These are phyloP conservation scores for Spathaspora jeffriesii DNA, from an alignment of 1,139 yeast species.

Conservation along the genomic window DNA sequence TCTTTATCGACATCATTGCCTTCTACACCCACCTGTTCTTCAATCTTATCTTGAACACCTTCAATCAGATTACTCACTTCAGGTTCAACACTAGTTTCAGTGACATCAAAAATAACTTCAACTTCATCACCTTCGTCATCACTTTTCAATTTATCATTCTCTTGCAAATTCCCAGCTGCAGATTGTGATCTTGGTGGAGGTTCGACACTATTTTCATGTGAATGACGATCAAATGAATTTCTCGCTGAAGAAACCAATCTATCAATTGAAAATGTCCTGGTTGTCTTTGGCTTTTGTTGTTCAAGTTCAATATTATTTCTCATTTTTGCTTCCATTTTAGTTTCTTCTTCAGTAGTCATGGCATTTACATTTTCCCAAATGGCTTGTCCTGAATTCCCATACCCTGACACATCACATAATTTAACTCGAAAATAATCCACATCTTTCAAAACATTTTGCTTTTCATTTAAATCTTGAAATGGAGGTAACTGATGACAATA, in stretches of 20 bases:
- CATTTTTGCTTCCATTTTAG: conserved; percentile 49
- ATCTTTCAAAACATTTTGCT: conserved; percentile 57
- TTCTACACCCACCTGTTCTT: not conserved
- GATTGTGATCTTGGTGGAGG: conserved; percentile 2
- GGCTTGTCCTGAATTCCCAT: conserved; percentile 66
- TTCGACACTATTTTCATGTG: not conserved
- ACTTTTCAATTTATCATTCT: not conserved
- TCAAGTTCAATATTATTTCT: conserved; percentile 35
- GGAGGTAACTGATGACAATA: conserved; percentile 52
- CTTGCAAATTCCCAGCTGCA: not conserved
- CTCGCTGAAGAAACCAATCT: conserved; percentile 9
- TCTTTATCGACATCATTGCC: too few relatives aligned
- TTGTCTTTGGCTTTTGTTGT: not conserved
- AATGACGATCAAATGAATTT: conserved; percentile 9
- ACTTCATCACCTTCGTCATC: not conserved
- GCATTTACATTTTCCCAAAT: conserved; percentile 66
- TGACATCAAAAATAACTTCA: conserved; percentile 1
- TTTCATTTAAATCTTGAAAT: conserved; percentile 54
- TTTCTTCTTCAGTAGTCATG: conserved; percentile 52
- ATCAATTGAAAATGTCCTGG: conserved; percentile 7
- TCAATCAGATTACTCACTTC: not conserved
- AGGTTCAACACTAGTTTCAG: conserved; percentile 3
- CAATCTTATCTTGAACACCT: too few relatives aligned
- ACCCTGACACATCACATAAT: conserved; percentile 59
- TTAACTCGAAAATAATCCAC: conserved; percentile 67